These are phyloP conservation scores for Kodamaea laetipori DNA, from an alignment of 805 yeast genomes.

Conservation along the genomic window DNA sequence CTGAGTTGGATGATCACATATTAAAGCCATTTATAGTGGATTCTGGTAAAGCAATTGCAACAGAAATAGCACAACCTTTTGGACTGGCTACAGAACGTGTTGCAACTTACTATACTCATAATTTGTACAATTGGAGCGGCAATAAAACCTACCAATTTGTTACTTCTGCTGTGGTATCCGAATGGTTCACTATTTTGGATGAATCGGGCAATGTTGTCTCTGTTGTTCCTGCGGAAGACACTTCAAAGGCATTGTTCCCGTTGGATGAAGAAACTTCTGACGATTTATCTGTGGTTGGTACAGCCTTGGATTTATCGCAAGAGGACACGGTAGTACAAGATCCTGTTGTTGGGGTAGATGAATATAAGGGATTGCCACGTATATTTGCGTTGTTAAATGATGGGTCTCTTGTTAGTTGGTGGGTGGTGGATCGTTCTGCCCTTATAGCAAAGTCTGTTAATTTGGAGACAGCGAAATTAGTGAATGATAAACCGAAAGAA, in stretches of 20 bases:
- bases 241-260: slow-evolving; percentile 73
- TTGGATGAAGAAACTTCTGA: slow-evolving; percentile 62
- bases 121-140: slow-evolving; percentile 44
- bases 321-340: slow-evolving; percentile 41
- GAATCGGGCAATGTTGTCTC: slow-evolving; percentile 16
- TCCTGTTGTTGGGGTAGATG: slow-evolving; percentile 62
- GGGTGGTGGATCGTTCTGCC: slow-evolving; percentile 58
- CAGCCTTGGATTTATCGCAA: slow-evolving; percentile 60
- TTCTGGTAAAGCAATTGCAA: slow-evolving; percentile 23
- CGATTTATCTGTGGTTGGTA: slow-evolving; percentile 73
- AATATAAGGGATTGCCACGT: slow-evolving; percentile 64
- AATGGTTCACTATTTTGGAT: slow-evolving; percentile 11
- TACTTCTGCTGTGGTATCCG: slow-evolving; percentile 67
- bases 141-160: slow-evolving; percentile 38
- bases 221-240: slow-evolving; percentile 61
- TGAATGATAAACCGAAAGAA: background rate
- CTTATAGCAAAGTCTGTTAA: slow-evolving; percentile 27
- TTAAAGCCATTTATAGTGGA: slow-evolving; percentile 28
- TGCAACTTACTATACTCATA: slow-evolving; percentile 46
- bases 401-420: slow-evolving; percentile 66
- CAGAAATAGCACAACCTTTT: slow-evolving; percentile 55
- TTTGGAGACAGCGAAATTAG: background rate
- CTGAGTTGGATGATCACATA: slow-evolving; percentile 31
- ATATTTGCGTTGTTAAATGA: slow-evolving; percentile 61
- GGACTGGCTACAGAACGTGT: slow-evolving; percentile 39